Base-by-base conservation (phyloP, 2,329 filamentous ascomycete genomes). In the Orbilia javanica region DNA sequence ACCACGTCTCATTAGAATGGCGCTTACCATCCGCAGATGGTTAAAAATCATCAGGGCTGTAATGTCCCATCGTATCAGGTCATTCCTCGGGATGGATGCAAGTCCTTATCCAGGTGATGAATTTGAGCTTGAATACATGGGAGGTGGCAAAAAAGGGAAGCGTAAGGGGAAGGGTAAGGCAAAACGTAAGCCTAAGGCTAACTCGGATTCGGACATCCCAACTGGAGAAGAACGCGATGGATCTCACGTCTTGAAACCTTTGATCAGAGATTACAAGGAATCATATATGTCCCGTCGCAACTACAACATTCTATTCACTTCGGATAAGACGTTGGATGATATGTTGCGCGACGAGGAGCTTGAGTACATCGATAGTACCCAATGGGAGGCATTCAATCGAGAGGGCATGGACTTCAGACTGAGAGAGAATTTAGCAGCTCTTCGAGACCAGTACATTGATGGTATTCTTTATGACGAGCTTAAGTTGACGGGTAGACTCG, bases 271-370 rank as follows among this genome's bases (percentile, higher is more conserved):
- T 8, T 18, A 67, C 8, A 39, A 34, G n/a, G 46, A 55, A 10
- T 36, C 34, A 1, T 76, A 57, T 25, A 44, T 69, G 15, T 27
- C 72, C 5, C 69, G 69, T 48, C 55, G 64, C 20, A 76, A 76
- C 48, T 76, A 63, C 27, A 66, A 64, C 7, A 65, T 76, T 11
- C 42, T 76, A 7, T 76, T 76, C 20, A 29, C 72, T 29, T 50
- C 25, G 6, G 18, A 11, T 4, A 29, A 50, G 10, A 52, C 52
- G 6, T 18, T 15, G 6, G 34, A 25, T 18, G 31, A 34, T 7
- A 55, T 46, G 8, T 18, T 34, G 11, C 44, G 20, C 8, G 64
- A 76, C 15, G 25, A 69, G 34, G 46, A 44, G 15, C 46, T 48
- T n/a, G 36, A 39, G 36, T 31, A 22, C 5, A 27, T 42, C 4